These are phyloP conservation scores for Stagonosporopsis chrysanthemi DNA, from an alignment of 2,329 filamentous ascomycete genomes.

Conservation along the genomic window DNA sequence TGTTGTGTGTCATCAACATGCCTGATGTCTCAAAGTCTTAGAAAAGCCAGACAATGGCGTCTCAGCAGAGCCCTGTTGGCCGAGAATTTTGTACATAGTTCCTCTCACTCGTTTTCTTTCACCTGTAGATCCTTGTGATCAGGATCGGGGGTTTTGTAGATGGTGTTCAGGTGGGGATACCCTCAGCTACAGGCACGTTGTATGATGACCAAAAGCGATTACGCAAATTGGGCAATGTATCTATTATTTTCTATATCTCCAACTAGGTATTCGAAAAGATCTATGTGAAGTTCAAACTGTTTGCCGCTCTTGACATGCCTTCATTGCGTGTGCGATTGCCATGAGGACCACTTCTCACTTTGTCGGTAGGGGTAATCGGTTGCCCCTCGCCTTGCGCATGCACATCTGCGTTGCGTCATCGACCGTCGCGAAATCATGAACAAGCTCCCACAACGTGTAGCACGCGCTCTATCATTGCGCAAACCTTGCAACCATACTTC, in stretches of 20 bases:
- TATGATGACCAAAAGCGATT: slow-evolving; percentile 19
- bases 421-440: slow-evolving; percentile 29
- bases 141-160: slow-evolving; percentile 11
- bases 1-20: background rate
- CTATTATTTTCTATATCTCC: background rate
- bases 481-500: background rate
- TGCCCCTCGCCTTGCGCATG: slow-evolving; percentile 18
- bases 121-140: slow-evolving; percentile 3
- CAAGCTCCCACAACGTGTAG: slow-evolving; percentile 17
- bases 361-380: slow-evolving; percentile 10
- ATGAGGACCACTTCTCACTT: background rate
- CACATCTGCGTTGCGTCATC: slow-evolving; percentile 36
- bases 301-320: background rate
- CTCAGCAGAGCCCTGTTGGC: background rate
- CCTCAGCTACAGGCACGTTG: slow-evolving; percentile 17
- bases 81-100: slow-evolving; percentile 5
- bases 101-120: slow-evolving; percentile 5
- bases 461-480: slow-evolving; percentile 6
- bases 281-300: background rate
- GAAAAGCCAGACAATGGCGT: background rate
- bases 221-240: slow-evolving; percentile 9
- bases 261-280: slow-evolving; percentile 6
- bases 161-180: slow-evolving; percentile 23
- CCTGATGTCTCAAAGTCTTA: background rate
- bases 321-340: background rate